Base-by-base conservation (phyloP, 306 rosid genomes). In the Sicyos edulis region DNA sequence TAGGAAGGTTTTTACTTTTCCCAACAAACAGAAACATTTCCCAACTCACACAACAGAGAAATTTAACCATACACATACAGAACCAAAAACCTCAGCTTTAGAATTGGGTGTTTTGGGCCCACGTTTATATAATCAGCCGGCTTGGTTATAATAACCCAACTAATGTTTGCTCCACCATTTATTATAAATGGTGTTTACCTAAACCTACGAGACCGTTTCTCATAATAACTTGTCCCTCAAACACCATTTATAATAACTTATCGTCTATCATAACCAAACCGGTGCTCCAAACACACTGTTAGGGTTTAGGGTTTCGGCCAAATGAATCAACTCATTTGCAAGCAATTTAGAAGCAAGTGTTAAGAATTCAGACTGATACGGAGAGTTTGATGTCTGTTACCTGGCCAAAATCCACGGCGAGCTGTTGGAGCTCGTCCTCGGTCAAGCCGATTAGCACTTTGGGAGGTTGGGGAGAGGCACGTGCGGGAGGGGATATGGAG, bases 381-480 rank as follows among this genome's bases (percentile, higher is more conserved):
- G 29, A 51, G 45, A 15, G 24, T 51, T 42, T 22, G n/a, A 20
- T 49, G 45, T 32, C 12, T n/a, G 61, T 67, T 82, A 93, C 98
- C 92, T 90, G 97, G 74, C 84, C 88, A 26, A 88, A 82, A 66
- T 83, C 82, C 50, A 86, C 64, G 64, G 96, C 90, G 61, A 93
- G 83, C 73, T 88, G 88, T 81, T 86, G 96, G 61, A 93, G 96
- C 57, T 93, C 88, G 29, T 82, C 61, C 42, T 93, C 92, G 72
- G 98, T 87, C 83, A 93, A 57, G 61, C 98, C 98, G 51, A 93
- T 91, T 32, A 90, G 95, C 63, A 88, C 89, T 72, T 86, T 78
- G 14, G 96, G 71, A 71, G 77, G 81, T 32, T 69, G 54, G 3
- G 24, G 67, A 16, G 78, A 49, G 50, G 74, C 78, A 34, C 70